Base-by-base conservation (phyloP, 2,329 filamentous ascomycete genomes). In the Xylariaceae sp. region DNA sequence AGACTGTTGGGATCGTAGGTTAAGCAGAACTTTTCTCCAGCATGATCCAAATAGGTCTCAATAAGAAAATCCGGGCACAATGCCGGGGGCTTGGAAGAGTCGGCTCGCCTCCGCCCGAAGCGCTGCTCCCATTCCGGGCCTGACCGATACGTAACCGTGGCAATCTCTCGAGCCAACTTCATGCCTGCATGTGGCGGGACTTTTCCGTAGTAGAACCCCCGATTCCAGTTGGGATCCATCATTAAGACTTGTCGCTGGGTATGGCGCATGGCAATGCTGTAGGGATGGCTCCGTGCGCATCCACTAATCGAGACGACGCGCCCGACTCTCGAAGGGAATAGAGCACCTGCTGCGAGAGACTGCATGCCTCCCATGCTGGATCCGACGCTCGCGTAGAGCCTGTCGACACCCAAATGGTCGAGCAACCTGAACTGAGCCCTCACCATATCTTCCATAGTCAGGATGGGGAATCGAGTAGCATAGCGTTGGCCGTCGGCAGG, bases 281-380 rank as follows among this genome's bases (percentile, higher is more conserved):
- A 99, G 0, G 94, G 94, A 69, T 99, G 94, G 62, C 89, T 95
- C 58, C 94, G 81, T 1, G 93, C 94, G 70, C 94, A 99, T 12
- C 93, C 94, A 65, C 89, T 95, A 66, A 97, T 94, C 64, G 86
- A 93, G 36, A 91, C 89, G 57, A 99, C 82, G 59, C 87, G 86
- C 38, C 84, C 84, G 2, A 99, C 88, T 33, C 93, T 82, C 38
- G 89, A 82, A 0, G 91, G 89, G 68, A 93, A 96, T 31, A 96
- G 73, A 1, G 89, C 84, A 3, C 90, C 94, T 0, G 90, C 89
- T 7, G 92, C 92, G 5, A 99, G 80, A 61, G 89, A 94, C 69
- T 96, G 93, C 94, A 99, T 99, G 49, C 94, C 94, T 48, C 94
- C 94, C 94, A 99, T 99, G 70, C 90, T 96, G 6, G 90, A 90